phyloP scores from a whole-genome alignment of 768 basidiomycete genomes.

The Lentinula edodes region DNA sequence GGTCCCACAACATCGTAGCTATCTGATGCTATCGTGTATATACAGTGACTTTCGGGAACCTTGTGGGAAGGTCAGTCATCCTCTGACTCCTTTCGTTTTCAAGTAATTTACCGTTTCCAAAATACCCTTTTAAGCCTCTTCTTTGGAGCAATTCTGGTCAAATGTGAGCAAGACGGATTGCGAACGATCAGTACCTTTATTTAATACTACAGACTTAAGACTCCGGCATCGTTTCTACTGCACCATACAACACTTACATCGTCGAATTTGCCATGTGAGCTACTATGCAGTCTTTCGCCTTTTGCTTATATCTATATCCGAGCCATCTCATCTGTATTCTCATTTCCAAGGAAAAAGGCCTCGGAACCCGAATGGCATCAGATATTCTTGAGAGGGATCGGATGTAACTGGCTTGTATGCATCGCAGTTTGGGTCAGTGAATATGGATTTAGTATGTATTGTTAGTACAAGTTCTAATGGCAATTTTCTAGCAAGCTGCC shows the following conservation, averaged over 20 bases:
- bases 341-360: constrained; percentile 48
- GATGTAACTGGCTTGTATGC: constrained; percentile 74
- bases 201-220: constrained; percentile 31
- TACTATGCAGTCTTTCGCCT: too few species aligned
- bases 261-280: constrained; percentile 53
- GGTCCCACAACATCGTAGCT: neutral
- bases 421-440: constrained; percentile 64
- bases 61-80: constrained; percentile 33
- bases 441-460: neutral
- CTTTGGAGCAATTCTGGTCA: constrained; percentile 60
- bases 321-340: too few species aligned
- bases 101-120: neutral
- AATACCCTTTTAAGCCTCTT: constrained; percentile 40
- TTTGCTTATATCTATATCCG: neutral
- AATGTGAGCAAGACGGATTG: constrained; percentile 39
- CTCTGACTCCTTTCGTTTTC: neutral
- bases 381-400: constrained; percentile 69
- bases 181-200: neutral
- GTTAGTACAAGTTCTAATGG: neutral
- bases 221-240: constrained; percentile 50
- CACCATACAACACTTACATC: constrained; percentile 54
- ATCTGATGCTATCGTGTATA: neutral
- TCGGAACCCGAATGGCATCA: constrained; percentile 64
- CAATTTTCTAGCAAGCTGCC: constrained; percentile 52
- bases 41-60: constrained; percentile 61